phyloP scores from a whole-genome alignment of 371 early-diverging fungal genomes.

The Mycotypha africana region DNA sequence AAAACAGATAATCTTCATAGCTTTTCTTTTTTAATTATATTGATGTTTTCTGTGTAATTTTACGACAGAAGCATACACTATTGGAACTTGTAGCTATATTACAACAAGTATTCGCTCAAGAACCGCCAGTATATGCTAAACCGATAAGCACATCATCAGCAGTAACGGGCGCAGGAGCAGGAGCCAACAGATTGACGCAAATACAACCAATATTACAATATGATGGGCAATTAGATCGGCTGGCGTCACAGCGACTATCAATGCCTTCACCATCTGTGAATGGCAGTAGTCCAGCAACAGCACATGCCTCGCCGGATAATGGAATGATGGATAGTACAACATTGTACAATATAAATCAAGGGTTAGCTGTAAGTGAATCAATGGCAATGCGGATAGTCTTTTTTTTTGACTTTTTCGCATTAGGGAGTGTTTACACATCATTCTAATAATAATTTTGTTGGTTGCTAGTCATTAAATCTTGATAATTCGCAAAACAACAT shows the following conservation, averaged over 20 bases:
- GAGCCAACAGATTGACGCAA: constrained; percentile 6
- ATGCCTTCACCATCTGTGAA: constrained; percentile 22
- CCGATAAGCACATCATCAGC: no score
- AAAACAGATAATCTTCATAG: background rate
- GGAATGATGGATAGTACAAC: constrained; percentile 36
- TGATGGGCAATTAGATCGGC: constrained; percentile 15
- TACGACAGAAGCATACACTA: constrained; percentile 53
- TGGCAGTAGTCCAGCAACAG: constrained; percentile 17
- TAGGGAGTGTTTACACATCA: no score
- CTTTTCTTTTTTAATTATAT: background rate
- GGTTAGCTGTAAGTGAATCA: constrained; percentile 22
- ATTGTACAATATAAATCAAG: constrained; percentile 41
- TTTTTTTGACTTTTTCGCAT: no score
- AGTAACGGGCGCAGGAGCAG: constrained; percentile 10
- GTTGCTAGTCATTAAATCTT: background rate
- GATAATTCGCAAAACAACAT: background rate
- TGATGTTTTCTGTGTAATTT: background rate
- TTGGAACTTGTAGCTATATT: constrained; percentile 59
- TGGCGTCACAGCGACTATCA: constrained; percentile 17
- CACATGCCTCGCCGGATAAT: constrained; percentile 14
- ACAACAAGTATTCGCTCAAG: constrained; percentile 67
- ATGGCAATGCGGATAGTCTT: no score
- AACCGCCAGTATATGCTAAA: constrained; percentile 80
- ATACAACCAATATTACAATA: constrained; percentile 14
- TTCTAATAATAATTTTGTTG: no score